A percentile compares a stretch with the other conserved stretches of the same genome.
These are phyloP conservation scores for Liquidambar formosana DNA, from an alignment of 164 flowering plant genomes.

Conservation along the genomic window DNA sequence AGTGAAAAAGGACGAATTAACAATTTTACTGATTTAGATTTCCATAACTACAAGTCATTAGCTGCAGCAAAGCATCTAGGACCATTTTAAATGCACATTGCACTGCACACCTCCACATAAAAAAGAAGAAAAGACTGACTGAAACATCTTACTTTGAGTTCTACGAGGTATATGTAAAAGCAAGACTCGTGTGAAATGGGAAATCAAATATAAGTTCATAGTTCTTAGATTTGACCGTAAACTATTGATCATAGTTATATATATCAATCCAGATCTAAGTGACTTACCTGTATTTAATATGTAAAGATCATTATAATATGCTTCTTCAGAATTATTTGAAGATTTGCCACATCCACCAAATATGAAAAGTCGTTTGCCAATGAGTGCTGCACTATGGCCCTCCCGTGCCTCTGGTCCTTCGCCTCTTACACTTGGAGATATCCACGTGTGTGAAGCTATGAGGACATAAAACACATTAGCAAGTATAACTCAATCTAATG, in stretches of 20 bases:
- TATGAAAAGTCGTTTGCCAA: slow-evolving; percentile 80
- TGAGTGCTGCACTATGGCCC: slow-evolving; percentile 88
- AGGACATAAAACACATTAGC: slow-evolving; percentile 14
- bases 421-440: slow-evolving; percentile 71
- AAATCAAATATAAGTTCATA: background rate
- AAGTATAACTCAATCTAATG: background rate
- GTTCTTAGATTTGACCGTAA: background rate
- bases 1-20: background rate
- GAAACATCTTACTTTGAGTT: no score
- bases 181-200: no score
- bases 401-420: slow-evolving; percentile 90
- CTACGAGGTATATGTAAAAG: no score
- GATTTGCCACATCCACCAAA: slow-evolving; percentile 98
- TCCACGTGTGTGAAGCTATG: slow-evolving; percentile 84
- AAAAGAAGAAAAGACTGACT: no score
- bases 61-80: background rate
- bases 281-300: slow-evolving; percentile 77
- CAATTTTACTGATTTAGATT: background rate
- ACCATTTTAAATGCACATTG: no score
- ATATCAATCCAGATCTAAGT: background rate
- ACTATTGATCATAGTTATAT: background rate
- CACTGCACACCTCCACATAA: no score
- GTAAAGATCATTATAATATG: slow-evolving; percentile 83
- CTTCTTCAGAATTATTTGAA: slow-evolving; percentile 47
- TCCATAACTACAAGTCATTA: background rate